Base-by-base conservation (phyloP, 257 asterid species). In the Gentiana straminea region DNA sequence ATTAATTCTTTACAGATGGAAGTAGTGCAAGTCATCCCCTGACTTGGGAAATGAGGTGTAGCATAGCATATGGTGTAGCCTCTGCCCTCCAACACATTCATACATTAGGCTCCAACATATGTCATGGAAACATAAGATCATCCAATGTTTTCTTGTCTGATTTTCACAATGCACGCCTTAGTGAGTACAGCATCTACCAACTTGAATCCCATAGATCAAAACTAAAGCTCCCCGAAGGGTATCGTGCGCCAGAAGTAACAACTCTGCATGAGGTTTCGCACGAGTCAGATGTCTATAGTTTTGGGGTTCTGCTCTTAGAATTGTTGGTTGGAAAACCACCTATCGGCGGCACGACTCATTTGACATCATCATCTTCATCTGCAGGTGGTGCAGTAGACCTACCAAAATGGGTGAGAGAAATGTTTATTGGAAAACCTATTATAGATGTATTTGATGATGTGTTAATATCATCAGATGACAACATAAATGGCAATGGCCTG, bases 231-330 rank as follows among this genome's bases (percentile, higher is more conserved):
- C 7, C 41, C 5, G 46, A 52, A 3, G 73, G 73, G n/a, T 74
- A 74, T 38, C 43, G 68, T 1, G 76, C 73, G 32, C 71, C 76
- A 7, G 76, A 74, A 56, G 55, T 66, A 44, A 49, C 37, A 3
- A 15, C 48, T 13, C 24, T 45, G 9, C 15, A 34, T 12, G 52
- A 63, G 49, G 70, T 59, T 55, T 54, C 73, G 3, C 79, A 70
- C 8, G 61, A 59, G 43, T 71, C 71, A 0, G 73, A 74, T 59
- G 63, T 74, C 2, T 70, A 63, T 15, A 63, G 68, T 56, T 74
- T 74, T 48, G 79, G 79, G 0, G 76, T 74, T 52, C 44, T 74
- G 36, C 73, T 74, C 35, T 41, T 74, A 67, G 76, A 74, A 56
- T 35, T 74, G 13, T 35, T 74, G 15, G 66, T 70, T 6, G 76